Base-by-base conservation (phyloP, 148 eudicot species). In the Fagopyrum tataricum region DNA sequence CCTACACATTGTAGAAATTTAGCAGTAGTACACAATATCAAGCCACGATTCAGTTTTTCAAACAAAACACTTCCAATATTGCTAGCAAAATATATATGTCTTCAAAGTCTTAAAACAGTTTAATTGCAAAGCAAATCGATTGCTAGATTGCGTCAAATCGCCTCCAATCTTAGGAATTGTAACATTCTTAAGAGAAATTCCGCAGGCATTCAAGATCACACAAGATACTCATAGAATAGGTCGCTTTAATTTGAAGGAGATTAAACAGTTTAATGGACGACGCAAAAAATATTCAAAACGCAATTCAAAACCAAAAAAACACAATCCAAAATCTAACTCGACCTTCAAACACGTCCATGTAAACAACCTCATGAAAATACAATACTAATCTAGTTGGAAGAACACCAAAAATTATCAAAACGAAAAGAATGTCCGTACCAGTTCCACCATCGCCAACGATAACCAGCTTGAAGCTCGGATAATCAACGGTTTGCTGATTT, bases 381-480 rank as follows among this genome's bases (percentile, higher is more conserved):
- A 52, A 72, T 21, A 49, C 26, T 13, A 72, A 31, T 5, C 8
- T 21, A 37, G 12, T n/a, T 17, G 20, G 11, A 39, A 73, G 43
- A 53, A 31, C 5, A 58, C 21, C 67, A 66, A 67, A 43, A 44
- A 31, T 3, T 17, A 49, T 49, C 20, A 49, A 49, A 49, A 5
- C 18, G 55, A 49, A 6, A 49, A 3, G 55, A 49, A 18, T 15
- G 14, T 15, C n/a, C 18, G 6, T 70, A 70, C 73, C 73, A 4
- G 53, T 46, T 40, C 73, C 73, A 8, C 73, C 73, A 24, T 70
- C 73, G 53, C 73, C 73, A 12, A 70, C 73, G 53, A 70, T 70
- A 7, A 70, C 73, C 21, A 70, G 73, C 73, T 70, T 70, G 73
- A 70, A 70, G 73, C 73, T 68, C 13, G 72, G 72, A 20, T 68